These are phyloP conservation scores for Neonectria sp. DNA, from an alignment of 2,329 filamentous ascomycete genomes.

Conservation along the genomic window DNA sequence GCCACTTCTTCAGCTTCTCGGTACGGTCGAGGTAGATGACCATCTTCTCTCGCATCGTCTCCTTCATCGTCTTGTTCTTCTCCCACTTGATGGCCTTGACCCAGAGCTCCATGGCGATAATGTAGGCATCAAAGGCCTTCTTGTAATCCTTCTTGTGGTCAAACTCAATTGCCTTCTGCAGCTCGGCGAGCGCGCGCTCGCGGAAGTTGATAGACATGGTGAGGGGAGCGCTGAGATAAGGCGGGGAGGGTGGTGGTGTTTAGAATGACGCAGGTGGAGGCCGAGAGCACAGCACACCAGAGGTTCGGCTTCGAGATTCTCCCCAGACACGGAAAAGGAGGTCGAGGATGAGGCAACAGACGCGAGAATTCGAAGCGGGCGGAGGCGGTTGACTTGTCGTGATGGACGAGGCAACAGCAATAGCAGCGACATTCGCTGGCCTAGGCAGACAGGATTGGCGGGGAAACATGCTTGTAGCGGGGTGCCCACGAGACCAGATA, in stretches of 20 bases:
- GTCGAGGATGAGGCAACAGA: conserved; percentile 1
- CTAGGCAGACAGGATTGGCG: conserved; percentile 51
- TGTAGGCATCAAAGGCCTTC: conserved; percentile 96
- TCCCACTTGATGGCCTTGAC: conserved; percentile 99
- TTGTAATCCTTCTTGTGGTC: conserved; percentile 98
- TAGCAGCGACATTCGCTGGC: conserved; percentile 13
- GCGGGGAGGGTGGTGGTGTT: conserved; percentile 32
- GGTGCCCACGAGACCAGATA: conserved; percentile 42
- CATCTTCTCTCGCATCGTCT: conserved; percentile 96
- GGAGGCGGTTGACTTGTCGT: conserved; percentile 7
- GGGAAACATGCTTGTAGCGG: conserved; percentile 58
- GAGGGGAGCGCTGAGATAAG: conserved; percentile 41
- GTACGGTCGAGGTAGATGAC: conserved; percentile 98
- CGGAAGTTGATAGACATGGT: conserved; percentile 97
- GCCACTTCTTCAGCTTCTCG: conserved; percentile 95
- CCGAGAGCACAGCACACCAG: conserved; percentile 21
- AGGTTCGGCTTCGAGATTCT: conserved; percentile 8
- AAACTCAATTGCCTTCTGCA: conserved; percentile 97
- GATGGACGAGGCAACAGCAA: conserved; percentile 27
- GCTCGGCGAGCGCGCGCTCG: conserved; percentile 94
- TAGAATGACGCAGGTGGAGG: conserved; percentile 17
- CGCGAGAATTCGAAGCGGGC: conserved; percentile 5
- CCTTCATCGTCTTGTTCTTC: conserved; percentile 97
- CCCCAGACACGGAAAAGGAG: conserved; percentile 1
- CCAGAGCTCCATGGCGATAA: conserved; percentile 95